Evolutionary conservation across 2,329 filamentous ascomycete genomes (phyloP).

Genomic region (Colletotrichum magnum): DNA sequence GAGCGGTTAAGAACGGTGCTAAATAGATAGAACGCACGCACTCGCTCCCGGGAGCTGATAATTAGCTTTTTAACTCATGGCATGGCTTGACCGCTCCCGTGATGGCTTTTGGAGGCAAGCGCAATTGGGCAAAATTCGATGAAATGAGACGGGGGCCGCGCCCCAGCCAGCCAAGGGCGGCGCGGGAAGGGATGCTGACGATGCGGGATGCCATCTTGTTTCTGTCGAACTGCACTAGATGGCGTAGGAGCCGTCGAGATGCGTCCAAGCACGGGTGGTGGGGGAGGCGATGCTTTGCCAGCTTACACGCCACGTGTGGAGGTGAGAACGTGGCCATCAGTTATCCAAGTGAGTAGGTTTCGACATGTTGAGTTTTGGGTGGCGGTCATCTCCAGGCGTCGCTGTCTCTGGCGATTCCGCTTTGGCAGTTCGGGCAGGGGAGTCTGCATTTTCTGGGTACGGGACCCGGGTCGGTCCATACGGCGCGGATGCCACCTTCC

Average conservation of each 20-base stretch:
- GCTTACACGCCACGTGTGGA: background rate
- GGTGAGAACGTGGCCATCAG: background rate
- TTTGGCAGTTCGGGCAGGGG: background rate
- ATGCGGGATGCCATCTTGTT: background rate
- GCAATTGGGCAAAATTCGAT: background rate
- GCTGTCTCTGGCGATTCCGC: background rate
- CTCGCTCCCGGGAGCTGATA: background rate
- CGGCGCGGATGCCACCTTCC: background rate
- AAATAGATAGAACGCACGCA: background rate
- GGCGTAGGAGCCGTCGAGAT: background rate
- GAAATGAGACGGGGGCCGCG: background rate
- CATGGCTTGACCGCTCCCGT: background rate
- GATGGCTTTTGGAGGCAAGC: background rate
- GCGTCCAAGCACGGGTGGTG: background rate
- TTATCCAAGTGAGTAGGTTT: background rate
- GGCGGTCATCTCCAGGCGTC: background rate
- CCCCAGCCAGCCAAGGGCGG: background rate
- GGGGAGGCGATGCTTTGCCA: background rate
- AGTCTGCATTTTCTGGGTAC: background rate
- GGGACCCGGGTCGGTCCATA: background rate
- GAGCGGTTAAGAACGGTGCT: slow-evolving; percentile 1
- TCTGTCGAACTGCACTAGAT: too few relatives aligned
- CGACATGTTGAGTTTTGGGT: too few relatives aligned
- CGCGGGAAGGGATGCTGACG: background rate
- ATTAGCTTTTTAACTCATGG: background rate